phyloP scores from a whole-genome alignment of 805 yeast genomes.

The Saccharomycopsis capsularis region DNA sequence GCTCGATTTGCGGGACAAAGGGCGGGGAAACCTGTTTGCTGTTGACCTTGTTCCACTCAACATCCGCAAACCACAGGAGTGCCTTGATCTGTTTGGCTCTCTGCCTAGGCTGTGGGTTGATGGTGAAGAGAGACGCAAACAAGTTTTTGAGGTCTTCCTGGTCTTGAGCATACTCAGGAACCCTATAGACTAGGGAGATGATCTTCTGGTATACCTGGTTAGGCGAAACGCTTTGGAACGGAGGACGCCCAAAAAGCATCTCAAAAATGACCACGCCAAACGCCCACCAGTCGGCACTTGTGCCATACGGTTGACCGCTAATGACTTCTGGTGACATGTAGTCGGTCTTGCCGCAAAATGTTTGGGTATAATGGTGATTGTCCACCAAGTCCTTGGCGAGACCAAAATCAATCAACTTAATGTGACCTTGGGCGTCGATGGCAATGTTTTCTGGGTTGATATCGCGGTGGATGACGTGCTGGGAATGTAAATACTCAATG shows the following conservation, averaged over 20 bases:
- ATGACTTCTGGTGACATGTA: slow-evolving; percentile 95
- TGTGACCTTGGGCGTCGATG: slow-evolving; percentile 40
- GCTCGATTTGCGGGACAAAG: slow-evolving; percentile 1
- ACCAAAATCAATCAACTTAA: slow-evolving; percentile 42
- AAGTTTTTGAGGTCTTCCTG: not conserved
- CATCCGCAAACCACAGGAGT: not conserved
- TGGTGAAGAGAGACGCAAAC: not conserved
- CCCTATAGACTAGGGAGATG: not conserved
- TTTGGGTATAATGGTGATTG: slow-evolving; percentile 31
- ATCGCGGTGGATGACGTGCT: slow-evolving; percentile 70
- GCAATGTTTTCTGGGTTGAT: slow-evolving; percentile 74
- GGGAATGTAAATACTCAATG: slow-evolving; percentile 49
- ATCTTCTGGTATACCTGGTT: slow-evolving; percentile 6
- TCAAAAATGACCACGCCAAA: slow-evolving; percentile 92
- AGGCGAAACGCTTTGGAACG: slow-evolving; percentile 50
- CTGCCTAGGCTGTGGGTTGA: not conserved
- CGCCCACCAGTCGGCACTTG: slow-evolving; percentile 95
- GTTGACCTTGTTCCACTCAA: slow-evolving; percentile 5
- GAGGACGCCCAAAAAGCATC: slow-evolving; percentile 85
- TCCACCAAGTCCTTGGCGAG: slow-evolving; percentile 34
- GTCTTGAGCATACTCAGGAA: slow-evolving; percentile 1
- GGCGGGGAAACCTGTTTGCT: slow-evolving; percentile 7
- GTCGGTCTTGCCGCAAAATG: slow-evolving; percentile 94
- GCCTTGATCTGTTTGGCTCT: not conserved
- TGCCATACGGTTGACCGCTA: slow-evolving; percentile 71